Evolutionary conservation across 768 basidiomycete species (phyloP).

Genomic region (Auricularia sp.): DNA sequence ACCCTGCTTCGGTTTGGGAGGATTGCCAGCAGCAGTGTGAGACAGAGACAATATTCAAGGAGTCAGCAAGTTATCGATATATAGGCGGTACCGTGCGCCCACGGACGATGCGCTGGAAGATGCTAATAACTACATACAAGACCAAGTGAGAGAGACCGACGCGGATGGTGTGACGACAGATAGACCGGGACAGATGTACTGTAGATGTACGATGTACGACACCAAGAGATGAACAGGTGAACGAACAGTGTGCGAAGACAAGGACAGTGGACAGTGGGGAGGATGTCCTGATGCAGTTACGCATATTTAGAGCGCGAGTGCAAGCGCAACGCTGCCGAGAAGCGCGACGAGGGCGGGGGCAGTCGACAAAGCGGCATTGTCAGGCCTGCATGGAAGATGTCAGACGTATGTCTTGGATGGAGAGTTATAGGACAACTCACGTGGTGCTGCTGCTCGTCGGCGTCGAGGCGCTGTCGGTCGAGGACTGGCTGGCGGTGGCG

Average conservation of each 20-base stretch:
- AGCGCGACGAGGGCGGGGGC: slow-evolving; percentile 31
- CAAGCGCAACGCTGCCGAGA: slow-evolving; percentile 35
- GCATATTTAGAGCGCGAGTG: slow-evolving; percentile 32
- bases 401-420: no score
- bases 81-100: neutral
- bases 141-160: no score
- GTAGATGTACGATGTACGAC: no score
- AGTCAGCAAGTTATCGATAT: neutral
- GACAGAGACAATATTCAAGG: no score
- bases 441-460: neutral
- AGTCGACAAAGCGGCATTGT: slow-evolving; percentile 18
- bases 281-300: neutral
- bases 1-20: no score
- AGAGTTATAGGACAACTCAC: neutral
- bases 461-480: neutral
- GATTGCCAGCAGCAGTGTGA: no score
- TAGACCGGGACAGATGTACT: no score
- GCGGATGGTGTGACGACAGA: no score
- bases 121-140: neutral
- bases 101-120: neutral
- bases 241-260: neutral
- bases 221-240: no score
- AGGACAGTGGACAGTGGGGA: neutral
- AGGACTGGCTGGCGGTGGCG: neutral
- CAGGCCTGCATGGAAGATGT: neutral